These are phyloP conservation scores for Dryas drummondii DNA, from an alignment of 306 rosid species.

Conservation along the genomic window DNA sequence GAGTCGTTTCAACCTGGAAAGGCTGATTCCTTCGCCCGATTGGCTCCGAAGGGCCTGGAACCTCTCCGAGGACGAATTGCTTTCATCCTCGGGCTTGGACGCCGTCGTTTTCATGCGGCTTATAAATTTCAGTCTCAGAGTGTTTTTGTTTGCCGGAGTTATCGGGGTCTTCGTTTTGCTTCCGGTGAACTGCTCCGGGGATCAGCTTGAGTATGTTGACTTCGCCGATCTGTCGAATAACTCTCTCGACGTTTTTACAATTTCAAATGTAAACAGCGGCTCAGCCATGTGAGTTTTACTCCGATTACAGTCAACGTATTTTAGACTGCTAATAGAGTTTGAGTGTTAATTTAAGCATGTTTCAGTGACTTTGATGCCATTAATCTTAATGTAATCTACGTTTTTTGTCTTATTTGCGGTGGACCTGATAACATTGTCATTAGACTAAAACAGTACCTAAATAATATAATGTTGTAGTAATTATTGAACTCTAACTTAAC, in stretches of 20 bases:
- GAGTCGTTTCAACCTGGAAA: constrained; percentile 62
- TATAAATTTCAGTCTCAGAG: constrained; percentile 70
- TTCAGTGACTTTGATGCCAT: no score
- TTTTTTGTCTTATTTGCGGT: background rate
- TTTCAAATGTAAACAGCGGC: constrained; percentile 54
- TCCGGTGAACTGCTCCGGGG: constrained; percentile 81
- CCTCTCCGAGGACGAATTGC: constrained; percentile 80
- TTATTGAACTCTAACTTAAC: no score
- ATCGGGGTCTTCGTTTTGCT: constrained; percentile 79
- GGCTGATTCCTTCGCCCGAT: constrained; percentile 75
- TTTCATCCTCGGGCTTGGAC: constrained; percentile 67
- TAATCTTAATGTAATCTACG: no score
- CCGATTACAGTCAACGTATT: background rate
- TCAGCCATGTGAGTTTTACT: constrained; percentile 40
- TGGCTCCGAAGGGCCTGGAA: constrained; percentile 78
- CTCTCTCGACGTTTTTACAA: constrained; percentile 60
- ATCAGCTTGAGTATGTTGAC: constrained; percentile 52
- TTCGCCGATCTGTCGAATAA: constrained; percentile 42
- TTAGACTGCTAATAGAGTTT: background rate
- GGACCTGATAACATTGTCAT: background rate
- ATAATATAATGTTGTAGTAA: no score
- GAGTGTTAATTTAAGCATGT: no score
- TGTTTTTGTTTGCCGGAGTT: constrained; percentile 76
- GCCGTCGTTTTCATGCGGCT: constrained; percentile 77
- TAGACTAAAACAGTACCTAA: background rate